Percentiles rank a stretch among this genome's conserved stretches.
Conservation (phyloP, 176 grass and related monocot genomes). For the Oryza rufipogon region DNA sequence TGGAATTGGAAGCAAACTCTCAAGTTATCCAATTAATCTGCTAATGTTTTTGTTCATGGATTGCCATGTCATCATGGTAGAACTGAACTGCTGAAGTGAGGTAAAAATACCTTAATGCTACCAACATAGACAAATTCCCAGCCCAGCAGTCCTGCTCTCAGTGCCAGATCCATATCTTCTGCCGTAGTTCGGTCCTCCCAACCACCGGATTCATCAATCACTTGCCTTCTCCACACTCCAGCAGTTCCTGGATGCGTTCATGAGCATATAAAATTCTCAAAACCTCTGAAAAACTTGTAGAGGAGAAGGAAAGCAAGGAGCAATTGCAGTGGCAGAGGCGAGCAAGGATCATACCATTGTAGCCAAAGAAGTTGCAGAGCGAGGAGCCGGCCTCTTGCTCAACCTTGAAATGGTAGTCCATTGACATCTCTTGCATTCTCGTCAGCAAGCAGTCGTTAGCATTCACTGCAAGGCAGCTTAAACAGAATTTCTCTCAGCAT, state of each 20-base stretch:
- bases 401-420: conserved; percentile 91
- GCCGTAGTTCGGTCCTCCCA: conserved; percentile 67
- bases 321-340: not conserved
- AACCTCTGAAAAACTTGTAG: not conserved
- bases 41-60: not conserved
- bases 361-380: conserved; percentile 70
- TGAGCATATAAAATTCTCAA: not conserved
- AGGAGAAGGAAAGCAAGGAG: not conserved
- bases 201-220: conserved; percentile 50
- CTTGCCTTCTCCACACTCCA: conserved; percentile 63
- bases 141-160: conserved; percentile 63
- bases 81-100: not conserved
- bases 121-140: conserved; percentile 84
- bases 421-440: conserved; percentile 84
- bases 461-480: conserved; percentile 74
- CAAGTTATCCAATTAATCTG: not conserved
- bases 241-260: conserved; percentile 55
- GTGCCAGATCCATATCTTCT: conserved; percentile 79
- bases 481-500: conserved; percentile 38
- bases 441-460: conserved; percentile 84
- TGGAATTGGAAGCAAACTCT: conserved; percentile 15
- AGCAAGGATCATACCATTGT: conserved; percentile 44
- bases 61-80: not conserved
- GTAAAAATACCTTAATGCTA: conserved; percentile 50
- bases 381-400: conserved; percentile 80